Conservation (phyloP, 1,139 yeast genomes). For the Eremothecium gossypii region DNA sequence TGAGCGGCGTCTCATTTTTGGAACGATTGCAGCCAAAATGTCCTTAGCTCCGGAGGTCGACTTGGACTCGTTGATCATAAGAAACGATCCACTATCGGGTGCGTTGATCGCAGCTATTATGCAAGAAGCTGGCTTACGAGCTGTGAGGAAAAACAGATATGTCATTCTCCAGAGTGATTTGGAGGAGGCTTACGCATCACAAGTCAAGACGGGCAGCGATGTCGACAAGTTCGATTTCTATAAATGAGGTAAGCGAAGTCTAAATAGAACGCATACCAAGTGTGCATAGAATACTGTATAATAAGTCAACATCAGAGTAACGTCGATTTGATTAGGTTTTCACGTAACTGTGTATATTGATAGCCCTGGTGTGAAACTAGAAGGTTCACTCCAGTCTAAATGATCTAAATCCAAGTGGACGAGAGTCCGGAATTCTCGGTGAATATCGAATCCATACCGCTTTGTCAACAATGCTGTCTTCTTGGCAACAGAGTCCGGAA, state of each 20-base stretch:
- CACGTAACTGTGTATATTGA: conserved; percentile 21
- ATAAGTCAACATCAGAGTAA: conserved; percentile 1
- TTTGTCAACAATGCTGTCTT: conserved; percentile 15
- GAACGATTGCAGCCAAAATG: conserved; percentile 96
- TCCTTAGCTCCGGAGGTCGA: conserved; percentile 97
- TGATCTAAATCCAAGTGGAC: conserved; percentile 62
- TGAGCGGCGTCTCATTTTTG: conserved; percentile 91
- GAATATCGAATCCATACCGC: conserved; percentile 13
- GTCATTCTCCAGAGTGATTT: conserved; percentile 91
- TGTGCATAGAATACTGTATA: conserved; percentile 7
- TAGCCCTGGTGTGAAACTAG: conserved; percentile 49
- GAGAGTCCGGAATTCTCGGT: conserved; percentile 36
- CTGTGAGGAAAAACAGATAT: conserved; percentile 95
- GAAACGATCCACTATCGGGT: conserved; percentile 96
- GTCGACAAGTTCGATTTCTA: conserved; percentile 97
- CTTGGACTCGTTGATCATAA: conserved; percentile 83
- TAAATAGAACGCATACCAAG: conserved; percentile 8
- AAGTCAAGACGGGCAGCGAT: conserved; percentile 91
- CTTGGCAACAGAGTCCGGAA: conserved; percentile 41
- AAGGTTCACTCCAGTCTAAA: conserved; percentile 40
- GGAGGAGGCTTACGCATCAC: conserved; percentile 95
- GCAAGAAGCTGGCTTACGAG: conserved; percentile 99
- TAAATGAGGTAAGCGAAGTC: conserved; percentile 38
- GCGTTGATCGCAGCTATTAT: conserved; percentile 97
- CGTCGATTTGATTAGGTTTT: no score